Conservation (phyloP, 208 protist genomes). For the Trypanosomatidae sp. region DNA sequence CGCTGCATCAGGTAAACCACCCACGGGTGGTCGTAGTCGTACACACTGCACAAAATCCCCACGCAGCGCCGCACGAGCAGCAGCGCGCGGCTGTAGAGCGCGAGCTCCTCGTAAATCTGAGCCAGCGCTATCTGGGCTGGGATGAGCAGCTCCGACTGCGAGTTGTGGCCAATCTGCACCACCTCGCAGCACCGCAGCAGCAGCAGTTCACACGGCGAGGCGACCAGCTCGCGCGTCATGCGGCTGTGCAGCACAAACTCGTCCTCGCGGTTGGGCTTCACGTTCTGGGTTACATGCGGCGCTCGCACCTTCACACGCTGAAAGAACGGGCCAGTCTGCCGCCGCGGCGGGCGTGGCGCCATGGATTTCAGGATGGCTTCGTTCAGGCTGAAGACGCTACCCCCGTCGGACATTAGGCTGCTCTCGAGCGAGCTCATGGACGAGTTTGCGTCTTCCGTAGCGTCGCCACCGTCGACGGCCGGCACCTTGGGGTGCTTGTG, state of each 20-base stretch:
- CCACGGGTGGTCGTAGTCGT: conserved; percentile 88
- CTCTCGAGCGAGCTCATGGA: conserved; percentile 62
- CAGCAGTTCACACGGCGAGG: conserved; percentile 80
- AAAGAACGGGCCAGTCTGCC: conserved; percentile 57
- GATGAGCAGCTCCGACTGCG: conserved; percentile 85
- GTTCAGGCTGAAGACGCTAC: conserved; percentile 79
- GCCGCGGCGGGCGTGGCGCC: conserved; percentile 54
- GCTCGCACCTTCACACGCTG: conserved; percentile 46
- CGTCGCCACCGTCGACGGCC: conserved; percentile 22
- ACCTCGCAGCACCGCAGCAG: conserved; percentile 87
- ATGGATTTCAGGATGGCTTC: conserved; percentile 76
- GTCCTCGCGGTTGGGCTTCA: conserved; percentile 42
- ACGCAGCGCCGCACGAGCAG: conserved; percentile 82
- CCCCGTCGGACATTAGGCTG: conserved; percentile 47
- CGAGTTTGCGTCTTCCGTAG: conserved; percentile 2
- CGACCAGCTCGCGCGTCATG: conserved; percentile 79
- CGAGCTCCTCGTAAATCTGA: conserved; percentile 82
- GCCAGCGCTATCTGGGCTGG: conserved; percentile 73
- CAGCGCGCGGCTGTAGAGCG: conserved; percentile 73
- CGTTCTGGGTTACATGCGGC: conserved; percentile 27
- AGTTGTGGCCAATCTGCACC: conserved; percentile 76
- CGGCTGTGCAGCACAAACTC: conserved; percentile 82
- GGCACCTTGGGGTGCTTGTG: conserved; percentile 28
- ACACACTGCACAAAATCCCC: conserved; percentile 81
- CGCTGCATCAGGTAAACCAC: conserved; percentile 71